Evolutionary conservation across 148 eudicot species (phyloP), one percentile per base, ranked within the genome.

Genomic region (Oxyria digyna): DNA sequence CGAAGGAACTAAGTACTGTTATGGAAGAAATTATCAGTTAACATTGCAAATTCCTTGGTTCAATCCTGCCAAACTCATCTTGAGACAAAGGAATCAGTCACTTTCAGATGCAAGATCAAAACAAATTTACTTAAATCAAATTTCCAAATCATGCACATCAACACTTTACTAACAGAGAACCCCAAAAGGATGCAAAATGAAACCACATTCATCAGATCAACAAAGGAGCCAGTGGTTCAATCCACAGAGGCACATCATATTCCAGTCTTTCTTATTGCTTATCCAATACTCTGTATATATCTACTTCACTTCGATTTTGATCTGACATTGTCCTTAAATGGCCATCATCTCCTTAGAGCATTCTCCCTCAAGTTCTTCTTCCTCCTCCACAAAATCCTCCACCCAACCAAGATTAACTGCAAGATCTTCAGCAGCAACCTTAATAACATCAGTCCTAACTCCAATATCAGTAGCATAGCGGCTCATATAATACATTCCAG

Each of bases 401-500:
- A 66, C 42, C 69, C 91, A 87, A 4, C 89, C 94, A 64, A 89
- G 94, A 73, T 87, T 85, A 17, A 75, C 75, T 42, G 96, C 91
- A 29, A 92, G 72, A 57, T 92, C 96, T 75, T 92, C 98, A 33
- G 87, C 98, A 7, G 82, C 85, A 14, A 92, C 98, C 81, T 92
- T 92, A 32, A 89, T 72, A 33, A 92, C 98, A 83, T 92, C 98
- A 31, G 77, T 86, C n/a, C 98, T 83, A 12, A 92, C 96, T 23
- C 98, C 98, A 71, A 92, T 89, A 78, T 92, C 98, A 62, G 96
- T 89, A 3, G 94, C 91, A 69, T 92, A 92, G 41, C 98, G 84
- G 78, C 98, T 89, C 91, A 89, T 83, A 69, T 96, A 92, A 65
- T 92, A 92, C 93, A 92, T 82, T 15, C 98, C 98, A 3, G 98